Evolutionary conservation across 2,329 filamentous ascomycete species (phyloP), one percentile per base, ranked within the genome.

Genomic region (Talaromyces pinophilus): DNA sequence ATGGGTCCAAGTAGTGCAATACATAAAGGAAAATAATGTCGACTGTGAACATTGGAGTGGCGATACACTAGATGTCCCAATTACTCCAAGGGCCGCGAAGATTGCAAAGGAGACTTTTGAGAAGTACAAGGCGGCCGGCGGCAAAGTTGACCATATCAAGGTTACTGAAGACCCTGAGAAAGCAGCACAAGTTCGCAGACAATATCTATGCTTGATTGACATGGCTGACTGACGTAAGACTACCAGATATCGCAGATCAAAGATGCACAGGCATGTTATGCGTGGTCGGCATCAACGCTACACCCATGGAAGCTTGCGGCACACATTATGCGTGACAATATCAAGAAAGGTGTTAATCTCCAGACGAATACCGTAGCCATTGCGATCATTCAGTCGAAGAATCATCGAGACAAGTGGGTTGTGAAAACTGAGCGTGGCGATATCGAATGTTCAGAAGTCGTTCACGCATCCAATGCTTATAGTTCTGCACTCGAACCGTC

Each of bases 61-160:
- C 11, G 57, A 60, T 13, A 60, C 57, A n/a, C 57, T 60, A 1
- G 57, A 60, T 33, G 57, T 60, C 6, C 57, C 57, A 17, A 28
- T 60, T n/a, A 30, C 19, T 19, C 22, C 40, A 10, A 8, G n/a
- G 57, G 40, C 57, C 6, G 57, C 57, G 10, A 22, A 33, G 38
- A 44, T 15, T 19, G 57, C 57, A 30, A 46, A 60, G 40, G n/a
- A 33, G 28, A 33, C n/a, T 10, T 60, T n/a, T 60, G 40, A 60
- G 13, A 2, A 5, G 7, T 60, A 60, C 38, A 60, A 60, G 40
- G 57, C 57, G 8, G 57, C 57, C 13, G 57, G 57, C 13, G 57
- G 57, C 25, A 60, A 60, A 19, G 57, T 60, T n/a, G 57, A 60
- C 38, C 57, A 60, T 60, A 60, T 60, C 15, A 60, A 60, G 11